A percentile compares a stretch with the other conserved stretches of the same genome.
Conservation (phyloP, 2,329 filamentous ascomycete species). For the Aspergillus brunneoviolaceus region DNA sequence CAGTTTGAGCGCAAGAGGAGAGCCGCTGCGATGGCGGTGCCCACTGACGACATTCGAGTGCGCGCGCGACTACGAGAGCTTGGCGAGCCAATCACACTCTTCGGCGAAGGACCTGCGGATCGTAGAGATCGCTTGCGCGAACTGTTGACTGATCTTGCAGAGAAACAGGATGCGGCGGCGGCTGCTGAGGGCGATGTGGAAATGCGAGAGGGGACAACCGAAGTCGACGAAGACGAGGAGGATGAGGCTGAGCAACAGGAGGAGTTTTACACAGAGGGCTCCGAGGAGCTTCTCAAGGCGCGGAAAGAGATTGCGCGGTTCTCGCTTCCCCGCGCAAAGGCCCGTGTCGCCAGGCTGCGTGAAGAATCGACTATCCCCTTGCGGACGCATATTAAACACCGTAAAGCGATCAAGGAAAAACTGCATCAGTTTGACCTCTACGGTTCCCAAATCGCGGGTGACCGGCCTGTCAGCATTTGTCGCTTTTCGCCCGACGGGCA, state of each 20-base stretch:
- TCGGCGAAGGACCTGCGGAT: conserved; percentile 84
- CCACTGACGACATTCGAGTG: conserved; percentile 88
- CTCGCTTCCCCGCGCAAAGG: conserved; percentile 78
- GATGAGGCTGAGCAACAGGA: conserved; percentile 76
- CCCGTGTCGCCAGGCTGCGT: conserved; percentile 73
- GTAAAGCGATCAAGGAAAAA: conserved; percentile 82
- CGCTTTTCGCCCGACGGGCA: conserved; percentile 84
- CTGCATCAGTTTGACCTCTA: conserved; percentile 84
- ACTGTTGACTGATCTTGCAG: conserved; percentile 70
- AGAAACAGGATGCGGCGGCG: conserved; percentile 55
- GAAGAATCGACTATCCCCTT: conserved; percentile 79
- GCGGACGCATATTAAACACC: conserved; percentile 86
- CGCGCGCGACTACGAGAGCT: conserved; percentile 77
- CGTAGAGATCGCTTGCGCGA: conserved; percentile 82
- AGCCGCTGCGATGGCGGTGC: conserved; percentile 84
- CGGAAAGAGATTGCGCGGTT: conserved; percentile 77
- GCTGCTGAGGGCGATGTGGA: conserved; percentile 50
- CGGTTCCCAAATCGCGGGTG: conserved; percentile 88
- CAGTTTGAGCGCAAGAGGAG: conserved; percentile 91
- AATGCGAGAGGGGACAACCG: conserved; percentile 53
- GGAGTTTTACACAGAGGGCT: conserved; percentile 91
- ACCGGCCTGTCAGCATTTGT: conserved; percentile 87
- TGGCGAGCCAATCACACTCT: conserved; percentile 91
- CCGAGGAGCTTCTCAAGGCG: conserved; percentile 69
- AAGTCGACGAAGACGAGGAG: conserved; percentile 55